Evolutionary conservation across 768 basidiomycete species (phyloP), one percentile per base, ranked within the genome.

Genomic region (Hygrocybe coccinea): DNA sequence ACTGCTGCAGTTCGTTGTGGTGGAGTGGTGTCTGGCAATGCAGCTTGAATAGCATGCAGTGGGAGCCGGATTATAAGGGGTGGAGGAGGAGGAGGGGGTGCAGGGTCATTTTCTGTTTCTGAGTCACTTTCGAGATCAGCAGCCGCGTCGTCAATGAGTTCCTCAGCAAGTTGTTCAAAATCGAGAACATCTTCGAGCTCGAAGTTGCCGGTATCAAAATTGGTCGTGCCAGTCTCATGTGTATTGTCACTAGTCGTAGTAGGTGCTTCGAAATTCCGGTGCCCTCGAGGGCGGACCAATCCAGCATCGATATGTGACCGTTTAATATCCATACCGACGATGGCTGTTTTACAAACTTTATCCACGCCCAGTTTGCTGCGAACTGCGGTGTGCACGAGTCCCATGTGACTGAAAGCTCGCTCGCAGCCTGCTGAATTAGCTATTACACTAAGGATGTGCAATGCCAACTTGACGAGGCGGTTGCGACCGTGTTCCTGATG

Each of bases 341-440:
- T 38, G 9, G 56, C 51, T 34, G 56, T 49, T 39, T 65, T 61
- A 12, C 54, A 60, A 37, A 64, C 61, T 45, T 60, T 63, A 41
- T 65, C 56, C 19, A 56, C 38, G 6, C 54, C 39, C 8, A 66
- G 58, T 35, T 54, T 49, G 24, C 54, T 38, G 29, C n/a, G 45
- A 47, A 29, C 22, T 14, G 45, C 45, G 5, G 64, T 70, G 44
- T 70, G 65, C 15, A 64, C 63, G 36, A 58, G 47, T 12, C 69
- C 67, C 41, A 62, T 60, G 7, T 35, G 36, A 54, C 67, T 69
- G 56, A 68, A 69, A 24, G 64, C 25, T 24, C 65, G 62, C 55
- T 71, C 69, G 22, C 53, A 57, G 34, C 62, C 63, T 11, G 67
- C 66, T 11, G 68, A 69, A 54, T 70, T 71, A 5, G 65, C 53